Evolutionary conservation across 345 rosid species (phyloP), one percentile per base, ranked within the genome.

Genomic region (Citrus reticulata): DNA sequence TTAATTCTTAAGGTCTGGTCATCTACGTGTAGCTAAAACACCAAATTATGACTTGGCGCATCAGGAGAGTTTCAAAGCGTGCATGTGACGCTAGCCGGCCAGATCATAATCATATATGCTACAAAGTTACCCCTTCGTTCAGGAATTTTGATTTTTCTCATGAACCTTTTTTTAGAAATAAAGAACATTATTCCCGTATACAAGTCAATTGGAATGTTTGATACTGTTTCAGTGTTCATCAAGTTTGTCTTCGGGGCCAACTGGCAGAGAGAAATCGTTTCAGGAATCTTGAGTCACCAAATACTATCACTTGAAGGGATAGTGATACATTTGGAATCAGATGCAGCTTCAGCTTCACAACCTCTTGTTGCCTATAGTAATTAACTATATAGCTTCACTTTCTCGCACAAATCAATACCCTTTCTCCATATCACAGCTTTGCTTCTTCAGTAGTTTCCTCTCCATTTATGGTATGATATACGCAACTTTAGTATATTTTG

Each of bases 311-410:
- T 62, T 17, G 35, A 32, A 32, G 34, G 34, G 61, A 63, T 64
- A 1, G 57, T n/a, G 78, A 46, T 35, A 35, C 75, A 75, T 54
- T 24, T 51, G 74, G 89, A 73, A 79, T 83, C 77, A 54, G 82
- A 75, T 84, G 60, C 86, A 67, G 74, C 72, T 27, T 46, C 34
- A 2, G 22, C 42, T 67, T 63, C 2, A 25, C 32, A 10, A 27
- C 74, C 64, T 66, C 19, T 62, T 55, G 72, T 32, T 76, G 19
- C 22, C 75, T 71, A 49, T 84, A 64, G 34, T 32, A 32, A 32
- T 40, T 65, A 54, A 54, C 19, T 16, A 46, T 3, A 46, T 46
- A 63, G 63, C 29, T 63, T 25, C 32, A 1, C 57, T 77, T 16
- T 39, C 39, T 14, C n/a, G 11, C 66, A 30, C 14, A 40, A 60